These are phyloP conservation scores for Carex scoparia DNA, from an alignment of 176 grass and related monocot genomes.

Conservation along the genomic window DNA sequence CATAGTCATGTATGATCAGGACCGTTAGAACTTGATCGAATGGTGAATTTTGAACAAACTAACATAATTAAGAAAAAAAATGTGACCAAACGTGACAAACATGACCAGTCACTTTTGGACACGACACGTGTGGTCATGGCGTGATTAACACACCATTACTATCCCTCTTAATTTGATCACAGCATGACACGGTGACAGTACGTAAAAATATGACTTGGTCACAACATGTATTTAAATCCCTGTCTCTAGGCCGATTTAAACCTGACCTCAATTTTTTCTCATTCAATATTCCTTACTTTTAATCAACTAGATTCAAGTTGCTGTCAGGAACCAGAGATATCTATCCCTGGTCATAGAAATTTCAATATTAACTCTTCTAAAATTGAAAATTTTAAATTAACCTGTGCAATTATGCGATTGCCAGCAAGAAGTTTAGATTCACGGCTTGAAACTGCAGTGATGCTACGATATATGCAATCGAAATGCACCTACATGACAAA, in stretches of 20 bases:
- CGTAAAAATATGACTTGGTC: no score
- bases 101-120: no score
- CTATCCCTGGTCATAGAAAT: not conserved
- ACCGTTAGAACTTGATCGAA: no score
- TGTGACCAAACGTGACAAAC: no score
- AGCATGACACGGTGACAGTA: no score
- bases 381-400: constrained; percentile 33
- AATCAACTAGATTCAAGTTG: not conserved
- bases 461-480: constrained; percentile 75
- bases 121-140: no score
- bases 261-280: not conserved
- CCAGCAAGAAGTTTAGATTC: constrained; percentile 94
- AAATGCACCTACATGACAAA: constrained; percentile 64
- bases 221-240: no score
- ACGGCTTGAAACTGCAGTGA: constrained; percentile 76
- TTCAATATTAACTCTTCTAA: not conserved
- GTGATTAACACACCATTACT: no score
- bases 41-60: no score
- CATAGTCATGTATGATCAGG: no score
- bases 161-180: no score
- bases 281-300: not conserved
- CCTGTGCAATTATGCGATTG: constrained; percentile 87
- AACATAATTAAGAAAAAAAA: no score
- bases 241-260: not conserved
- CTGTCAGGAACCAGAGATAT: not conserved